These are phyloP conservation scores for Cryptococcus depauperatus DNA, from an alignment of 1,284 basidiomycete species.

Conservation along the genomic window DNA sequence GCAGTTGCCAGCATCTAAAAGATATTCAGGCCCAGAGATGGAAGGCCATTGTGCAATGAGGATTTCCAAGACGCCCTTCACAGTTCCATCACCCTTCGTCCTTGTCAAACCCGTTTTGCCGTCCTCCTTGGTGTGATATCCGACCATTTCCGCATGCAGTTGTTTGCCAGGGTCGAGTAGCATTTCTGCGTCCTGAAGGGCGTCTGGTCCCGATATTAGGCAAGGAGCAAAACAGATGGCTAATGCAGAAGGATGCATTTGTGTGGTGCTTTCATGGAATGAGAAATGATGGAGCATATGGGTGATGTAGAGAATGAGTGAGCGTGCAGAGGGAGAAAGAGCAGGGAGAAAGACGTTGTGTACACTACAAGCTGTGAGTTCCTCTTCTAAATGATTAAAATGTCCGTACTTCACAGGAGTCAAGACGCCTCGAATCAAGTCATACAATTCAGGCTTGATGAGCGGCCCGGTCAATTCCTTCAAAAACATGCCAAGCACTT, in stretches of 20 bases:
- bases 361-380: too few relatives aligned
- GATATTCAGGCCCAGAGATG: too few relatives aligned
- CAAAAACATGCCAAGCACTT: conserved; percentile 21
- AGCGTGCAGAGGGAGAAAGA: background rate
- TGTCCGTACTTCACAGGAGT: conserved; percentile 18
- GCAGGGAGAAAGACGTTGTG: background rate
- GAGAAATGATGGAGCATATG: conserved; percentile 21
- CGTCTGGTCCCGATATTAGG: conserved; percentile 28
- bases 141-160: conserved; percentile 17
- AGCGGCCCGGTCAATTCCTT: conserved; percentile 14
- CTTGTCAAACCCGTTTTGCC: background rate
- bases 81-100: conserved; percentile 13
- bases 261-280: conserved; percentile 16
- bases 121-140: background rate
- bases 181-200: conserved; percentile 31
- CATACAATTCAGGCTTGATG: conserved; percentile 17
- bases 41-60: conserved; percentile 22
- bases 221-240: conserved; percentile 35
- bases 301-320: conserved; percentile 12
- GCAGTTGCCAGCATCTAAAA: too few relatives aligned
- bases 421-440: conserved; percentile 10
- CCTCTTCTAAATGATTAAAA: too few relatives aligned
- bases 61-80: conserved; percentile 32
- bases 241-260: conserved; percentile 26
- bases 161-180: conserved; percentile 26